Percentiles rank a stretch among this genome's conserved stretches.
phyloP scores from a whole-genome alignment of 73 alveolate genomes.

The Paramecium octaurelia region DNA sequence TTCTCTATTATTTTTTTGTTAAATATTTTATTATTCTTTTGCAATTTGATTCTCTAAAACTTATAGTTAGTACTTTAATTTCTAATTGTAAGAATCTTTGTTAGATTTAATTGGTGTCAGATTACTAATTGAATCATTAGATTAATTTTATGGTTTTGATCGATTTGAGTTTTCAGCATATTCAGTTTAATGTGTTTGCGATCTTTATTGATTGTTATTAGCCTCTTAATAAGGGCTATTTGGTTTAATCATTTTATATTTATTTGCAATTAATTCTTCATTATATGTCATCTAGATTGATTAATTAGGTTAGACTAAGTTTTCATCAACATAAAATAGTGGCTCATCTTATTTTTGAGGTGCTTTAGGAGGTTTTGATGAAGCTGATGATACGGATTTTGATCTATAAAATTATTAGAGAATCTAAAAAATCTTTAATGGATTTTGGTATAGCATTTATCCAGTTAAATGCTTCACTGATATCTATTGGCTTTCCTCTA shows the following conservation, averaged over 20 bases:
- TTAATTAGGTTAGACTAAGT: neutral
- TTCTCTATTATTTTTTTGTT: neutral
- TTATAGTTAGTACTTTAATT: neutral
- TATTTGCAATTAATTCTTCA: conserved; percentile 24
- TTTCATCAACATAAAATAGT: conserved; percentile 41
- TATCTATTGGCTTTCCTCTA: neutral
- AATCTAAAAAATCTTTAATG: conserved; percentile 5
- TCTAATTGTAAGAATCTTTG: neutral
- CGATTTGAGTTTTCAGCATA: conserved; percentile 4
- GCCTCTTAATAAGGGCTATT: conserved; percentile 9
- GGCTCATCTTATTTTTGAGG: conserved; percentile 13
- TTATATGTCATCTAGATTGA: neutral
- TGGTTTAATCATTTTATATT: conserved; percentile 30
- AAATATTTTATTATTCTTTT: neutral
- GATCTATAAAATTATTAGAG: neutral
- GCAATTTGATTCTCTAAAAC: neutral
- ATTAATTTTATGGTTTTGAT: neutral
- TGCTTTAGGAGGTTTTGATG: conserved; percentile 51
- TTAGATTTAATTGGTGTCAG: neutral
- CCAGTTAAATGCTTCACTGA: conserved; percentile 22
- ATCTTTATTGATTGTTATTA: neutral
- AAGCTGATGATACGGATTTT: neutral
- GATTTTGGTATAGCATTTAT: conserved; percentile 25
- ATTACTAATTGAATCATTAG: neutral
- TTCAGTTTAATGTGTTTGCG: conserved; percentile 28